These are phyloP conservation scores for Verticillium zaregamsianum DNA, from an alignment of 2,329 filamentous ascomycete genomes.

Conservation along the genomic window DNA sequence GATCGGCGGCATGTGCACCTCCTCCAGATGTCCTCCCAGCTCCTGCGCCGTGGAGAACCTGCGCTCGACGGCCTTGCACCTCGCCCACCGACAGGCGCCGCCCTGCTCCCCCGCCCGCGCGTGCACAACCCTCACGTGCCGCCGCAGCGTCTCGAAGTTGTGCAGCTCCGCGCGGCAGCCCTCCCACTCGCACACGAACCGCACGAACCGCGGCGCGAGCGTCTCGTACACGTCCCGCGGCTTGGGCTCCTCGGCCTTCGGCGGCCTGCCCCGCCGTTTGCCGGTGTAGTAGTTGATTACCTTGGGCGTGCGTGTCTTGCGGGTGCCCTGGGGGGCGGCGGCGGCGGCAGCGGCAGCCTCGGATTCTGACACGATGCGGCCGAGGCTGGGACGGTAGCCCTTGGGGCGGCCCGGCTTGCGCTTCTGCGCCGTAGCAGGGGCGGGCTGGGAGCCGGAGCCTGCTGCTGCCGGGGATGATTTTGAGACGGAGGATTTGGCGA, in stretches of 20 bases:
- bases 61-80: slow-evolving; percentile 23
- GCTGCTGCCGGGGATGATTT: background rate
- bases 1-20: slow-evolving; percentile 47
- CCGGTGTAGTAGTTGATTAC: slow-evolving; percentile 10
- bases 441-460: background rate
- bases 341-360: background rate
- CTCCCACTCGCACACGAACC: slow-evolving; percentile 57
- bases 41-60: slow-evolving; percentile 15
- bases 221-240: slow-evolving; percentile 36
- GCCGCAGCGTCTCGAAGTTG: slow-evolving; percentile 55
- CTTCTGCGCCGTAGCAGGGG: slow-evolving; percentile 5
- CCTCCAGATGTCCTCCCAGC: slow-evolving; percentile 48
- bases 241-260: slow-evolving; percentile 31
- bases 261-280: slow-evolving; percentile 39
- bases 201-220: slow-evolving; percentile 39
- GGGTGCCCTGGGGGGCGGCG: background rate
- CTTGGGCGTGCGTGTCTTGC: slow-evolving; percentile 20
- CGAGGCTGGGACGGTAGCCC: slow-evolving; percentile 36
- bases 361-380: slow-evolving; percentile 12
- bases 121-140: slow-evolving; percentile 51
- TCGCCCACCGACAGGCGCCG: slow-evolving; percentile 33
- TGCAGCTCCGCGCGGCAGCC: slow-evolving; percentile 57
- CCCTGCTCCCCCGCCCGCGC: slow-evolving; percentile 13
- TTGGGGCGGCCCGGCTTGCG: slow-evolving; percentile 42
- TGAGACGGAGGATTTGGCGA: background rate